Percentiles rank a stretch among this genome's conserved stretches.
Evolutionary conservation across 2,329 filamentous ascomycete species (phyloP).

Genomic region (Sporothrix inflata): DNA sequence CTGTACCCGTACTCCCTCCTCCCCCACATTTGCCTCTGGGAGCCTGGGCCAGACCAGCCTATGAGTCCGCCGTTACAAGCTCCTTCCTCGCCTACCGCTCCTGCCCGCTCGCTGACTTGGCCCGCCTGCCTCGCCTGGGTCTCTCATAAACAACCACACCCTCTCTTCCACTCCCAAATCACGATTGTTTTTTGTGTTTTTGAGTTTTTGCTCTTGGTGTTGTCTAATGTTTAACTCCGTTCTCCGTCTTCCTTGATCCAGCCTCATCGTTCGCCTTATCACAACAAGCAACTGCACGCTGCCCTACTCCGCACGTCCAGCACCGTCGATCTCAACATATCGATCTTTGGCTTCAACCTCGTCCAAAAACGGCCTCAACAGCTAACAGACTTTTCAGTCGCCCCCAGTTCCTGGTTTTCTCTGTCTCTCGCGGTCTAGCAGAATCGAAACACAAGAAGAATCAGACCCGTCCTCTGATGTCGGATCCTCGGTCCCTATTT

Average conservation of each 20-base stretch:
- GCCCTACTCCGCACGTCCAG: background rate
- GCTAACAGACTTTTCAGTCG: background rate
- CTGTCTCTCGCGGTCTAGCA: too few relatives aligned
- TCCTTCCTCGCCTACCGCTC: constrained; percentile 1
- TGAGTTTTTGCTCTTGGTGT: background rate
- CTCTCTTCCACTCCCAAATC: background rate
- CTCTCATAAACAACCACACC: constrained; percentile 16
- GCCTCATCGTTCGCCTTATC: background rate
- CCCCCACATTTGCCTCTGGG: constrained; percentile 16
- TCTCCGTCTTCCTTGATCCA: background rate
- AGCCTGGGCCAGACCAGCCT: constrained; percentile 21
- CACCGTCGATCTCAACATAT: background rate
- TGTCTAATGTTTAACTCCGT: background rate
- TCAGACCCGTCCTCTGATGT: background rate
- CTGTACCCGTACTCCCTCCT: background rate
- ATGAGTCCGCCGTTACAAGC: background rate
- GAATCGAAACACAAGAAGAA: background rate
- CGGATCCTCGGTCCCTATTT: background rate
- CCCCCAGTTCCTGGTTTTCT: background rate
- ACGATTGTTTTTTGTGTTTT: background rate
- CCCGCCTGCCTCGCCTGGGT: background rate
- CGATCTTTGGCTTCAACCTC: background rate
- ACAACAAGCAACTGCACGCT: background rate
- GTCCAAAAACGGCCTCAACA: constrained; percentile 1
- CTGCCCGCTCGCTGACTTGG: constrained; percentile 10